Evolutionary conservation across 345 rosid genomes (phyloP).

Genomic region (Syzygium aromaticum): DNA sequence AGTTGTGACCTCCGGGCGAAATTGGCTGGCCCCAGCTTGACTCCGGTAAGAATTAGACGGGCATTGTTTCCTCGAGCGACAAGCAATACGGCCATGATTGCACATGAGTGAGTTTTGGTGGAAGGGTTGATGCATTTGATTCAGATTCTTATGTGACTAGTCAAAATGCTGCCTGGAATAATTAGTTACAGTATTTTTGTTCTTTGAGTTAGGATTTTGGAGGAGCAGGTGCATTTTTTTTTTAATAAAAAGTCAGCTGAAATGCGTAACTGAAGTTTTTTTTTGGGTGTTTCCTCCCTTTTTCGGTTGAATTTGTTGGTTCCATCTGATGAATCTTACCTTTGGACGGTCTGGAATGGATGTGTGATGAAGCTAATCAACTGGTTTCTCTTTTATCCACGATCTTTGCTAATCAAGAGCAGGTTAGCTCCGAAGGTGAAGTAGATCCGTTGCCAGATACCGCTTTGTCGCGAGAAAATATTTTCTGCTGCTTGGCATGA

Average conservation of each 20-base stretch:
- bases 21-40: not conserved
- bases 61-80: not conserved
- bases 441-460: no score
- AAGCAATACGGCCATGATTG: not conserved
- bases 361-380: no score
- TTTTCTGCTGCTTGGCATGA: no score
- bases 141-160: not conserved
- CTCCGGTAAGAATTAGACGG: not conserved
- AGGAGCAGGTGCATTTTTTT: not conserved
- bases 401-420: no score
- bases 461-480: no score
- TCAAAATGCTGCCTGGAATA: not conserved
- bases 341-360: not conserved
- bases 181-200: not conserved
- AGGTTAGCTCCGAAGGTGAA: no score
- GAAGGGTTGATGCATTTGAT: not conserved
- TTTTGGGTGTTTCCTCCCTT: not conserved
- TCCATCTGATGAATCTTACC: not conserved
- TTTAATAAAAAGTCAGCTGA: not conserved
- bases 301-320: not conserved
- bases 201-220: not conserved
- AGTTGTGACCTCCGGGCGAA: not conserved
- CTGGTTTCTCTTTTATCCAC: no score
- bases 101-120: not conserved
- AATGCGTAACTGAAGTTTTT: not conserved